Conservation (phyloP, 176 grass and related monocot species). For the Urochloa ruziziensis region DNA sequence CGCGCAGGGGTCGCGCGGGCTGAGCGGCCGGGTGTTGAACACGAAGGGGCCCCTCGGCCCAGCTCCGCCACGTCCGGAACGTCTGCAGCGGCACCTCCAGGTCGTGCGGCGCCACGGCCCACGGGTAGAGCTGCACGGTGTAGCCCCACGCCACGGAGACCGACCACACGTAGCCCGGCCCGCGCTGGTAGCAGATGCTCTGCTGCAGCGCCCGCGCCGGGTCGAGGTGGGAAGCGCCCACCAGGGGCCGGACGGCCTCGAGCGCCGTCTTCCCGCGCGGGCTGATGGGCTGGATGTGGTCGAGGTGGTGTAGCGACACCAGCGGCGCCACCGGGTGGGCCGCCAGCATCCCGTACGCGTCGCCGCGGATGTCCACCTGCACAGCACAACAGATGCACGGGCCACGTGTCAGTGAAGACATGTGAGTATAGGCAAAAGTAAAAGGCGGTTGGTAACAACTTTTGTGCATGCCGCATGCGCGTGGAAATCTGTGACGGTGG, state of each 20-base stretch:
- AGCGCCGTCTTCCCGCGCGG: conserved; percentile 34
- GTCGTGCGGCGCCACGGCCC: conserved; percentile 42
- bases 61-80: conserved; percentile 82
- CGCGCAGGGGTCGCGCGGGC: conserved; percentile 34
- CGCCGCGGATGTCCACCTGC: conserved; percentile 73
- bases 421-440: no score
- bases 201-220: conserved; percentile 64
- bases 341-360: conserved; percentile 84
- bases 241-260: conserved; percentile 38
- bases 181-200: conserved; percentile 72
- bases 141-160: conserved; percentile 81
- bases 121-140: conserved; percentile 73
- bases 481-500: not conserved
- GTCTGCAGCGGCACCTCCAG: conserved; percentile 66
- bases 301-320: conserved; percentile 87
- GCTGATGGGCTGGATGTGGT: conserved; percentile 60
- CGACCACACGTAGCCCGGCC: conserved; percentile 55
- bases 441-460: not conserved
- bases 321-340: conserved; percentile 83
- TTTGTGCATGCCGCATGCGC: not conserved
- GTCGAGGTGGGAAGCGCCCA: conserved; percentile 50
- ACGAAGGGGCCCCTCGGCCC: conserved; percentile 63
- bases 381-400: not conserved
- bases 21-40: conserved; percentile 56
- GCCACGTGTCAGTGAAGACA: not conserved